Evolutionary conservation across 768 basidiomycete genomes (phyloP).

Genomic region (Lactarius tabidus): DNA sequence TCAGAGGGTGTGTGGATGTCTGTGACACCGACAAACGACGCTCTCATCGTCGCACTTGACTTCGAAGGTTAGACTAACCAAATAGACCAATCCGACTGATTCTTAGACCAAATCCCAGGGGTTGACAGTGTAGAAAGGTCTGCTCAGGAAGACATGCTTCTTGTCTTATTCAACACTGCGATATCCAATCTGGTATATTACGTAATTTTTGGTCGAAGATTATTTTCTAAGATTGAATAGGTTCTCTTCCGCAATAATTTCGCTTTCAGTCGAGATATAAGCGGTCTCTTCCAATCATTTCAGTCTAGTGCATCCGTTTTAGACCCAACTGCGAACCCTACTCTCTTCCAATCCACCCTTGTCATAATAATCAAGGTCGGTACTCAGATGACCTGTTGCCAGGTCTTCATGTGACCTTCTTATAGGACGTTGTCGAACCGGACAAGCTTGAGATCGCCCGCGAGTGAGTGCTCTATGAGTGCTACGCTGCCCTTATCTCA

Average conservation of each 20-base stretch:
- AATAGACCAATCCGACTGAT: slow-evolving; percentile 5
- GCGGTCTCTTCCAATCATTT: slow-evolving; percentile 58
- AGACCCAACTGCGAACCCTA: slow-evolving; percentile 56
- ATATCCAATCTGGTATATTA: slow-evolving; percentile 36
- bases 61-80: slow-evolving; percentile 47
- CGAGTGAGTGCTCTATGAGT: too few relatives aligned
- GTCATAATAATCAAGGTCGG: slow-evolving; percentile 62
- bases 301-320: slow-evolving; percentile 54
- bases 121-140: slow-evolving; percentile 66
- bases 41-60: slow-evolving; percentile 55
- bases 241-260: slow-evolving; percentile 66
- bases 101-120: slow-evolving; percentile 30
- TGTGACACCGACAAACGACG: slow-evolving; percentile 54
- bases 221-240: slow-evolving; percentile 30
- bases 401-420: too few relatives aligned
- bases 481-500: too few relatives aligned
- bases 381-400: too few relatives aligned
- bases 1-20: slow-evolving; percentile 59
- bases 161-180: slow-evolving; percentile 63
- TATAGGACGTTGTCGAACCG: too few relatives aligned
- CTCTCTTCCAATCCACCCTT: slow-evolving; percentile 54
- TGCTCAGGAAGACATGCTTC: slow-evolving; percentile 57
- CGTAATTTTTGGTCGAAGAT: too few relatives aligned
- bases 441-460: too few relatives aligned
- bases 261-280: slow-evolving; percentile 55